Percentiles rank a stretch among this genome's conserved stretches.
Conservation (phyloP, 345 rosid genomes). For the Eucalyptus albens region DNA sequence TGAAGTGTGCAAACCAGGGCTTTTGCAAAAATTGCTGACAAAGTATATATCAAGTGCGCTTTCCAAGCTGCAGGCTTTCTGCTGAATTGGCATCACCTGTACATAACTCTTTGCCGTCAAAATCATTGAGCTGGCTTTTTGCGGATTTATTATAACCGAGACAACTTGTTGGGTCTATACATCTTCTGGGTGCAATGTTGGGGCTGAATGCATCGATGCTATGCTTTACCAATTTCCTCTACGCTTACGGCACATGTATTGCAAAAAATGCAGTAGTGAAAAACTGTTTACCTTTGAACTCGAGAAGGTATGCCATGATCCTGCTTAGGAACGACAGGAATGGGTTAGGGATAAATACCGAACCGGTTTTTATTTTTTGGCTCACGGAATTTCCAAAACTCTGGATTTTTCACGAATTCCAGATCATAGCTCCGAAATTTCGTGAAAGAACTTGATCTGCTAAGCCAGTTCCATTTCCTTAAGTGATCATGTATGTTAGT, state of each 20-base stretch:
- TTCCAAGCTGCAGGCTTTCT: background rate
- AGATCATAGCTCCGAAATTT: background rate
- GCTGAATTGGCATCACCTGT: background rate
- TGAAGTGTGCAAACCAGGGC: slow-evolving; percentile 1
- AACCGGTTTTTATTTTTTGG: background rate
- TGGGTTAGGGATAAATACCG: background rate
- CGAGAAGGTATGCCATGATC: background rate
- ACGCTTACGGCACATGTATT: background rate
- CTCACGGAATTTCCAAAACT: background rate
- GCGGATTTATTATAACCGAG: background rate
- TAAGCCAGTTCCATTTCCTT: background rate
- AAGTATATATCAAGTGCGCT: background rate
- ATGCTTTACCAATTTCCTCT: background rate
- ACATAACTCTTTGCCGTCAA: background rate
- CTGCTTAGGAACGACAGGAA: background rate
- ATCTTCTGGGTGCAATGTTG: background rate
- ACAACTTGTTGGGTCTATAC: background rate
- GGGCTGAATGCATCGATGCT: background rate
- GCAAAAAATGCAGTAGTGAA: background rate
- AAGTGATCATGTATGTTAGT: background rate
- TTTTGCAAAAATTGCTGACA: background rate
- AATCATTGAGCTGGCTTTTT: background rate
- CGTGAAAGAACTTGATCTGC: background rate
- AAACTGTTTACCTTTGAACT: background rate
- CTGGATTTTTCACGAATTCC: background rate